Conservation (phyloP, 441 rosid genomes). For the Populus hybrid region DNA sequence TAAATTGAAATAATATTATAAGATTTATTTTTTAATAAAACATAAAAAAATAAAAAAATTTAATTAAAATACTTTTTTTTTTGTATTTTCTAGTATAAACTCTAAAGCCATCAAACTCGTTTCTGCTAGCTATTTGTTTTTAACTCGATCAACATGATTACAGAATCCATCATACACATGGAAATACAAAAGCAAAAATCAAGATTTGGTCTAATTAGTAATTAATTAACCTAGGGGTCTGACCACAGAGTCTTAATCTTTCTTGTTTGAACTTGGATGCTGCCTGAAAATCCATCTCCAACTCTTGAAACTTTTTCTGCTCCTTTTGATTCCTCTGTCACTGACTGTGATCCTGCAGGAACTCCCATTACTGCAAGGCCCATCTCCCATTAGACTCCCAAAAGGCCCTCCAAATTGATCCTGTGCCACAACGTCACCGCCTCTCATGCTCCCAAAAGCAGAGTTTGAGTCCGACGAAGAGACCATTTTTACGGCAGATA, state of each 20-base stretch:
- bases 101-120: conserved; percentile 1
- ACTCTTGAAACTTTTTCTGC: conserved; percentile 83
- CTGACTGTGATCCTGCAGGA: conserved; percentile 60
- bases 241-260: conserved; percentile 35
- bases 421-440: conserved; percentile 20
- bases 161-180: conserved; percentile 13
- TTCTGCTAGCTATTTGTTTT: conserved; percentile 2
- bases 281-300: conserved; percentile 94
- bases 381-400: conserved; percentile 32
- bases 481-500: conserved; percentile 25
- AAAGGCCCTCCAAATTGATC: conserved; percentile 23
- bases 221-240: conserved; percentile 21
- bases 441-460: conserved; percentile 55
- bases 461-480: conserved; percentile 39
- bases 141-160: conserved; percentile 15
- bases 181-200: not conserved
- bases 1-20: too few species aligned
- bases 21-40: too few species aligned
- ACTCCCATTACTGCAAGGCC: conserved; percentile 43
- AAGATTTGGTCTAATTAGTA: not conserved
- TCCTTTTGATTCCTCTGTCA: conserved; percentile 70
- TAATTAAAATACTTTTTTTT: not conserved
- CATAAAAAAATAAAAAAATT: not conserved
- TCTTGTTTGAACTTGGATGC: conserved; percentile 44
- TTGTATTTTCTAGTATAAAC: not conserved